phyloP scores from a whole-genome alignment of 163 green algal species.

The Prototheca wickerhamii region DNA sequence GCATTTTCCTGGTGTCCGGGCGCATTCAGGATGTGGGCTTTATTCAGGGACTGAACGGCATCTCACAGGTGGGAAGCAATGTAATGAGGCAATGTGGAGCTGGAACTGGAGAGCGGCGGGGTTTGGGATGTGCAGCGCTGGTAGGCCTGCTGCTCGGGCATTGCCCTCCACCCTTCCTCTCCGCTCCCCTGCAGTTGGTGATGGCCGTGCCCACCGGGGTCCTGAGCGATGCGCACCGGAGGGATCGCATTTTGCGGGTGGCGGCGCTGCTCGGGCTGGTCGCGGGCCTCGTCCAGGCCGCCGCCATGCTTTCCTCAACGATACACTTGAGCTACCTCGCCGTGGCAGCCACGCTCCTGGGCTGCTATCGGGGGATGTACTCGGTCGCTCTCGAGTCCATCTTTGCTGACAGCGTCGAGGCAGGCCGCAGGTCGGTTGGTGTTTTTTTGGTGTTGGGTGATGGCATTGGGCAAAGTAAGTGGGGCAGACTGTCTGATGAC shows the following conservation, averaged over 20 bases:
- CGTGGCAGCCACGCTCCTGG: constrained; percentile 23
- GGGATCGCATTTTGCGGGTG: constrained; percentile 23
- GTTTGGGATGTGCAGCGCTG: constrained; percentile 9
- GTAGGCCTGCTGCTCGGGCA: too few relatives aligned
- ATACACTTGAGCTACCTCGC: constrained; percentile 12
- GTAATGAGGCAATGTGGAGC: too few relatives aligned
- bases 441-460: not conserved
- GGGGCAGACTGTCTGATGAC: too few relatives aligned
- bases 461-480: too few relatives aligned
- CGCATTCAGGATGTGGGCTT: constrained; percentile 33
- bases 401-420: constrained; percentile 33
- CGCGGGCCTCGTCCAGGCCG: constrained; percentile 18
- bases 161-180: not conserved
- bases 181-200: constrained; percentile 21
- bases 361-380: constrained; percentile 31
- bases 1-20: constrained; percentile 30
- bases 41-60: constrained; percentile 13
- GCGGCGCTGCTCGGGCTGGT: constrained; percentile 19
- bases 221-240: constrained; percentile 23
- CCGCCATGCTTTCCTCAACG: constrained; percentile 6
- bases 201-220: constrained; percentile 28
- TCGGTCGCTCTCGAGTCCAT: constrained; percentile 32
- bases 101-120: not conserved
- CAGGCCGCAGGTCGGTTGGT: constrained; percentile 13
- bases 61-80: not conserved